phyloP scores from a whole-genome alignment of 129 eudicot genomes.

The Glebionis coronaria region DNA sequence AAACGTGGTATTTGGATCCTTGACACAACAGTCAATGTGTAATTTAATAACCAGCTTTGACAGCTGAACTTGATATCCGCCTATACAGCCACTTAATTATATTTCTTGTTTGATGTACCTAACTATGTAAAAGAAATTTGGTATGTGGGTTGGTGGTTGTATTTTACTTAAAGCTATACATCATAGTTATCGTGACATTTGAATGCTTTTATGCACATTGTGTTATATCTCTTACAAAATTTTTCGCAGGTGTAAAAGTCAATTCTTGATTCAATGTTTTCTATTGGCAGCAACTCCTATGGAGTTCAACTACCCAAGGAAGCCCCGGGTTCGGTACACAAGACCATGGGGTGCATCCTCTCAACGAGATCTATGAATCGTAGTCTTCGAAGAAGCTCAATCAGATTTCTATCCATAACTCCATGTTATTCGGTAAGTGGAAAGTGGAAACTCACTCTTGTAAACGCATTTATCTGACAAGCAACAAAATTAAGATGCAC shows the following conservation, averaged over 20 bases:
- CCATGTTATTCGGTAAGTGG: constrained; percentile 55
- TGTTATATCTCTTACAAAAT: constrained; percentile 1
- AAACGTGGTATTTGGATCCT: constrained; percentile 20
- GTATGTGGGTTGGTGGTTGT: no score
- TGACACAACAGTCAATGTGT: neutral
- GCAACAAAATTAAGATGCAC: constrained; percentile 1
- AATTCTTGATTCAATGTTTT: constrained; percentile 6
- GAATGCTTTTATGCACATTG: constrained; percentile 3
- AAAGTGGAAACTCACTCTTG: neutral
- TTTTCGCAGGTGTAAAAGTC: constrained; percentile 29
- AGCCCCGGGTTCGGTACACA: constrained; percentile 67
- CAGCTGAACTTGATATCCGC: constrained; percentile 6
- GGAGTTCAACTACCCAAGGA: constrained; percentile 71
- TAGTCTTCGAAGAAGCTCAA: constrained; percentile 42
- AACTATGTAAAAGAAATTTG: neutral
- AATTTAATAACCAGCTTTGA: neutral
- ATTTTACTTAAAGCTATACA: no score
- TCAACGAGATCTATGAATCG: constrained; percentile 51
- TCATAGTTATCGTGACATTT: no score
- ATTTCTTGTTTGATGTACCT: constrained; percentile 17
- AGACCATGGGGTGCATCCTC: constrained; percentile 62
- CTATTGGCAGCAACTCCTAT: constrained; percentile 45
- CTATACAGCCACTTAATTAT: constrained; percentile 15
- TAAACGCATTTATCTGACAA: neutral
- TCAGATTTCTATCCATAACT: constrained; percentile 35